Evolutionary conservation across 164 flowering plant genomes (phyloP), one percentile per base, ranked within the genome.

Genomic region (Santalum album): DNA sequence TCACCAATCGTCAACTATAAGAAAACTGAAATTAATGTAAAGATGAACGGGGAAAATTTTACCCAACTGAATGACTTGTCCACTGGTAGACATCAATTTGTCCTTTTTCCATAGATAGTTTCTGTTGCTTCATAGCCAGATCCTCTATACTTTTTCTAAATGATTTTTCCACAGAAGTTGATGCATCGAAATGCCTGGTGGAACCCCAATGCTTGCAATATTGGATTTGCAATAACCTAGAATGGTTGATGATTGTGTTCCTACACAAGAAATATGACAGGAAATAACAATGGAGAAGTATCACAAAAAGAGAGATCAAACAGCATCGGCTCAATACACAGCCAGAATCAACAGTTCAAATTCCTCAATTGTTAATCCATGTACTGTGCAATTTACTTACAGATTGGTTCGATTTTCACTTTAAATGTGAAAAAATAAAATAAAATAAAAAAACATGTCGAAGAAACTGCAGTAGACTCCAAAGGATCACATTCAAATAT

Each of bases 21-120:
- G 9, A 29, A 4, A 29, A 4, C 9, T 29, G 34, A 9, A 4
- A 29, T 3, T 29, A 9, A 3, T 4, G 4, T 29, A 3, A 16
- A 53, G 40, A 65, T n/a, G 19, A 40, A 15, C 6, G 46, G 42
- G 11, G 19, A 49, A 26, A 26, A 16, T n/a, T 24, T 45, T 71
- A 88, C 96, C 90, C 69, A 22, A 45, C 58, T 45, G 79, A 67
- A 68, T 87, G 95, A 51, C 78, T 81, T 64, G 67, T 77, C 95
- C 90, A 90, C 58, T 82, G 95, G 58, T 71, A 73, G 59, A 85
- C 59, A 53, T 59, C 42, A 62, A 74, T 58, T 17, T 56, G 48
- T 29, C 84, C 85, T 44, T 64, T 53, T 54, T 55, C 55, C 20
- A 90, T 64, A 24, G 83, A 65, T 22, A 53, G 54, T 36, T 72